Base-by-base conservation (phyloP, 768 basidiomycete genomes). In the Tulasnella sp. region DNA sequence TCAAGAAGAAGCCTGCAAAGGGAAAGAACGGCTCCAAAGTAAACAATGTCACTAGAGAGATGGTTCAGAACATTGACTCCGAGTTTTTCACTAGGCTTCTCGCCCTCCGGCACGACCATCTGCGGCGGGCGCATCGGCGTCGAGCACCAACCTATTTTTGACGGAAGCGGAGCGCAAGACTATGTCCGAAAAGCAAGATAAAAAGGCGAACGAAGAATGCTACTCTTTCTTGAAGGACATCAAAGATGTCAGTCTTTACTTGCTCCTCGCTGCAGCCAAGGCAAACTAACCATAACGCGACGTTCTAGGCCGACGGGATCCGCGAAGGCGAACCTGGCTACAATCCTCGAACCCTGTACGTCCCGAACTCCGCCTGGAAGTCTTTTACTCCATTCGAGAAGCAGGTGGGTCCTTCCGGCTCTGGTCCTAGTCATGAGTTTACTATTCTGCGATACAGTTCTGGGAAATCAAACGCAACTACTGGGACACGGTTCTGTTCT, bases 391-490 rank as follows among this genome's bases (percentile, higher is more conserved):
- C 95, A 0, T 99, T 99, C 78, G 97, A 99, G 81, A 94, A 89
- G 76, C 94, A 93, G 85, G 89, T 86, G 72, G n/a, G 72, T 39
- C 59, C 1, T 47, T 11, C 34, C 37, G 47, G 69, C n/a, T n/a
- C n/a, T n/a, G n/a, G n/a, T n/a, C n/a, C n/a, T n/a, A n/a, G n/a
- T n/a, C n/a, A n/a, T n/a, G 17, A 16, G 11, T 40, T 32, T 63
- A 40, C 52, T 6, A 47, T 35, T 7, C 42, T 11, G 66, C 69
- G 47, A 78, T 69, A n/a, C n/a, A 77, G 75, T 80, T 80, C 76
- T 83, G 84, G 83, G 80, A 94, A 85, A 99, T 99, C 83, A 99
- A 98, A 79, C 94, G 96, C 80, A 90, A 95, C 77, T 95, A 98
- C 78, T 98, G 88, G 78, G 97, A 99, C 80, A 99, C 97, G 19